Evolutionary conservation across 1,284 basidiomycete species (phyloP).

Genomic region (Leccinum pachyderme): DNA sequence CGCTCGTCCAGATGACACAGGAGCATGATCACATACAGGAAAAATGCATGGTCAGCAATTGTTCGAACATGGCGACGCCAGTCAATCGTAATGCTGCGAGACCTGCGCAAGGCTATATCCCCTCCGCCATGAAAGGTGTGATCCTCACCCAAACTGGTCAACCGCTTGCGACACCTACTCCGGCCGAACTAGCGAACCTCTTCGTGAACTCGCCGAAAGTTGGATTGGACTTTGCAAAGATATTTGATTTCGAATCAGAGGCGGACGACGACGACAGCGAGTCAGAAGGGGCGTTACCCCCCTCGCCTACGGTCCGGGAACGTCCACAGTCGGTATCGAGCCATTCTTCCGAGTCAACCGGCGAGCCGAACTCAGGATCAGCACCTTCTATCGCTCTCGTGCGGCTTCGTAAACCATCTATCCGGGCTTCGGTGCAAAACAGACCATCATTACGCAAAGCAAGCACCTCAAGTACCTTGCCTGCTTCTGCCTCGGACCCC

Average conservation of each 20-base stretch:
- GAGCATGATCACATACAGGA: conserved; percentile 29
- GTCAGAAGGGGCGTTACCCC: conserved; percentile 24
- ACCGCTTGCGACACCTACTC: conserved; percentile 63
- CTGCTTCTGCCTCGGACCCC: conserved; percentile 32
- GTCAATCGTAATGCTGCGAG: conserved; percentile 35
- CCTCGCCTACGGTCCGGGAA: conserved; percentile 34
- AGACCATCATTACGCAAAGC: conserved; percentile 18
- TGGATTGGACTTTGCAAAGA: conserved; percentile 68
- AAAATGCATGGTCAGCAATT: conserved; percentile 22
- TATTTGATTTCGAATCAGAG: conserved; percentile 57
- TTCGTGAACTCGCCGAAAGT: conserved; percentile 65
- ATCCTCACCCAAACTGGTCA: conserved; percentile 74
- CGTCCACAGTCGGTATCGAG: conserved; percentile 26
- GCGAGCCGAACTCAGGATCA: conserved; percentile 15
- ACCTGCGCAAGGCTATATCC: conserved; percentile 32
- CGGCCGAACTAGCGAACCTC: conserved; percentile 58
- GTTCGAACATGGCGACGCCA: conserved; percentile 39
- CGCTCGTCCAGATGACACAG: conserved; percentile 43
- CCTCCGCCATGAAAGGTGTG: conserved; percentile 80
- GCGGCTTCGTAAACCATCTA: conserved; percentile 35
- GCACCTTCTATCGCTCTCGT: conserved; percentile 15
- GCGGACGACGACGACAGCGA: conserved; percentile 26
- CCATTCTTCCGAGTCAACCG: conserved; percentile 26
- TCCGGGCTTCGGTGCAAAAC: conserved; percentile 22
- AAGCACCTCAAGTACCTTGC: conserved; percentile 18